phyloP scores from a whole-genome alignment of 129 eudicot genomes.

The Chrysanthemum lavandulifolium region DNA sequence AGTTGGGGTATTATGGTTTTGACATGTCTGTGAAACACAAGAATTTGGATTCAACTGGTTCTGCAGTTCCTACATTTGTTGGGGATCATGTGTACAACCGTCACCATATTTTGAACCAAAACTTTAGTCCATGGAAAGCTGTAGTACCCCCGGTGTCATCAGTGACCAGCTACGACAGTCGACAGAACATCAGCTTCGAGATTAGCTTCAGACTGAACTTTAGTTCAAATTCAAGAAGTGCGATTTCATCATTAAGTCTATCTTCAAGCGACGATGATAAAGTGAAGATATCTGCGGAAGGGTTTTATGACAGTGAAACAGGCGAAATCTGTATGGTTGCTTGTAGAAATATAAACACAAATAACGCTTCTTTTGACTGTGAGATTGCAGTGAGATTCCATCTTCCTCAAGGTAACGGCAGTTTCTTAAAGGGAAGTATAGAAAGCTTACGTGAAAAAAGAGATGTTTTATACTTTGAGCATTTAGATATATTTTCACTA shows the following conservation, averaged over 20 bases:
- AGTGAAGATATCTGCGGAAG: constrained; percentile 62
- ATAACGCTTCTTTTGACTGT: constrained; percentile 45
- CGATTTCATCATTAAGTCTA: constrained; percentile 27
- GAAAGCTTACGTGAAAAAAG: constrained; percentile 43
- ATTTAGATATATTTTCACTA: constrained; percentile 29
- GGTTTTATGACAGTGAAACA: constrained; percentile 56
- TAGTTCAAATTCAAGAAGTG: background rate
- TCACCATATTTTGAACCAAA: too few relatives aligned
- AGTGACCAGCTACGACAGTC: constrained; percentile 5
- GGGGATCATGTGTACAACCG: constrained; percentile 37
- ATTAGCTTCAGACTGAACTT: constrained; percentile 28
- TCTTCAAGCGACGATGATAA: constrained; percentile 11
- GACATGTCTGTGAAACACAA: constrained; percentile 41
- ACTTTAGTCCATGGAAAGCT: too few relatives aligned
- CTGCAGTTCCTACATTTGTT: constrained; percentile 41
- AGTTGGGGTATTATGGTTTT: constrained; percentile 33
- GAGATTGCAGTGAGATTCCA: constrained; percentile 55
- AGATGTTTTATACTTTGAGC: constrained; percentile 58
- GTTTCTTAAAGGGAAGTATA: constrained; percentile 51
- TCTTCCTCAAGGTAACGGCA: constrained; percentile 36
- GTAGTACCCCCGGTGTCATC: background rate
- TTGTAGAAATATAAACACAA: constrained; percentile 40
- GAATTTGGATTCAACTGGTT: constrained; percentile 42
- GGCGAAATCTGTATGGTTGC: constrained; percentile 77
- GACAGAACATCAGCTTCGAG: constrained; percentile 48